These are phyloP conservation scores for Blumeriella jaapii DNA, from an alignment of 2,329 filamentous ascomycete genomes.

Conservation along the genomic window DNA sequence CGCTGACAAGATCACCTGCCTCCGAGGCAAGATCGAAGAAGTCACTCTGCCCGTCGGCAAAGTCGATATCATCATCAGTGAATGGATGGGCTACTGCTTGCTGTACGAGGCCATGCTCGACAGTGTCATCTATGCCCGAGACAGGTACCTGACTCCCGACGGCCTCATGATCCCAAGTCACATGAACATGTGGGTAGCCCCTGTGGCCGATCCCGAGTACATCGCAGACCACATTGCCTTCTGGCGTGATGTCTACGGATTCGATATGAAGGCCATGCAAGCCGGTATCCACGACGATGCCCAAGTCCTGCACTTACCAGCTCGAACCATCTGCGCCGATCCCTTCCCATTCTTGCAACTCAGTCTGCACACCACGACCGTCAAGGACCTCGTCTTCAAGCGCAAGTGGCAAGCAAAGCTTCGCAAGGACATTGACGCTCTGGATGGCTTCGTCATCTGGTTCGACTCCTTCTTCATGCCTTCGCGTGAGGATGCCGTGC, in stretches of 20 bases:
- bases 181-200: conserved; percentile 71
- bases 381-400: conserved; percentile 65
- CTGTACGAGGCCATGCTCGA: conserved; percentile 95
- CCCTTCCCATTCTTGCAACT: conserved; percentile 60
- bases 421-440: conserved; percentile 46
- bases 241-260: conserved; percentile 90
- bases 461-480: conserved; percentile 88
- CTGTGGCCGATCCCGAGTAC: conserved; percentile 67
- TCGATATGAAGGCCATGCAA: conserved; percentile 88
- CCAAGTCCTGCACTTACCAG: conserved; percentile 62
- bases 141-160: conserved; percentile 69
- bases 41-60: conserved; percentile 64
- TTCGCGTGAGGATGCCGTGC: conserved; percentile 36
- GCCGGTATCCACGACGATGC: conserved; percentile 70
- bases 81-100: conserved; percentile 96
- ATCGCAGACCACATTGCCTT: conserved; percentile 68
- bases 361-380: conserved; percentile 61
- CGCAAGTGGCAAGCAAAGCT: conserved; percentile 54
- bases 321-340: conserved; percentile 45
- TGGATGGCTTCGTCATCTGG: conserved; percentile 89
- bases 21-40: conserved; percentile 82
- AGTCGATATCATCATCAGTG: conserved; percentile 90
- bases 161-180: conserved; percentile 83
- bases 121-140: conserved; percentile 77
- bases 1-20: conserved; percentile 60